Evolutionary conservation across 192 early-diverging fungal genomes (phyloP).

Genomic region (Rhizoclosmatium globosum): DNA sequence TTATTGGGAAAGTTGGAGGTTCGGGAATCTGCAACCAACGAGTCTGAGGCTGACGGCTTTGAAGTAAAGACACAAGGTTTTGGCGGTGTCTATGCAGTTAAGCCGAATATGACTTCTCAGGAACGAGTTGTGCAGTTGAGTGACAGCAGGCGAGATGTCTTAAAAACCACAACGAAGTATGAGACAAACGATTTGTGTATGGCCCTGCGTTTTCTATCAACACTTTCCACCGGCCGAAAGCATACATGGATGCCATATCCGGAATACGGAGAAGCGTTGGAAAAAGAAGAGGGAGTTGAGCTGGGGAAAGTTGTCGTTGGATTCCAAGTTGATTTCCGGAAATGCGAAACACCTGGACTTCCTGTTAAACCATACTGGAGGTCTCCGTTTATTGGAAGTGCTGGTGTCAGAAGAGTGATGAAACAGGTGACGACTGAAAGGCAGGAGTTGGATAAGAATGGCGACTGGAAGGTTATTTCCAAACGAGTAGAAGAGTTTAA

Average conservation of each 20-base stretch:
- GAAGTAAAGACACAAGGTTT: too few relatives aligned
- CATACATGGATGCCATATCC: slow-evolving; percentile 14
- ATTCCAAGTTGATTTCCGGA: background rate
- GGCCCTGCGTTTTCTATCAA: slow-evolving; percentile 2
- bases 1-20: too few relatives aligned
- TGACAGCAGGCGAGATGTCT: background rate
- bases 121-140: too few relatives aligned
- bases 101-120: too few relatives aligned
- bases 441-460: too few relatives aligned
- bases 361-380: background rate
- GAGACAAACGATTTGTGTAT: background rate
- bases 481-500: too few relatives aligned
- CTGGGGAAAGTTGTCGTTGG: background rate
- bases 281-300: background rate
- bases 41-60: too few relatives aligned
- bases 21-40: too few relatives aligned
- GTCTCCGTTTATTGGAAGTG: slow-evolving; percentile 1
- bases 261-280: background rate
- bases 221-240: slow-evolving; percentile 2
- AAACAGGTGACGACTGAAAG: too few relatives aligned
- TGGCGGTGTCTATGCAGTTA: too few relatives aligned
- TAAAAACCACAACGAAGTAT: background rate
- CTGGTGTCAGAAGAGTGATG: too few relatives aligned
- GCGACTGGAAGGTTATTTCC: too few relatives aligned
- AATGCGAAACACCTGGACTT: background rate